A percentile compares a stretch with the other conserved stretches of the same genome.
Evolutionary conservation across 306 rosid genomes (phyloP).

Genomic region (Quercus gilva): DNA sequence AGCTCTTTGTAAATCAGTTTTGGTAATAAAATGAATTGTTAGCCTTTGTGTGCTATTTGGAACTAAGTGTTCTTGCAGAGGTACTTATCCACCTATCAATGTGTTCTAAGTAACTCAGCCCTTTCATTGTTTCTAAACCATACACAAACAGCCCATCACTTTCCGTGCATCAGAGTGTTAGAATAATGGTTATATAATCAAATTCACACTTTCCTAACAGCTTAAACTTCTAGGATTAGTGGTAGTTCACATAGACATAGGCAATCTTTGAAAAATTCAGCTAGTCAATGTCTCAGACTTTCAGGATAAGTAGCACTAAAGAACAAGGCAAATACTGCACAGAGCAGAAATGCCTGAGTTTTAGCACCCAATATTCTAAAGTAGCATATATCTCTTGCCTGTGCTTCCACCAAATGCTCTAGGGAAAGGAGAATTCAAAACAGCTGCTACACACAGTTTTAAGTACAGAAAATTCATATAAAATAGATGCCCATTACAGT

Average conservation of each 20-base stretch:
- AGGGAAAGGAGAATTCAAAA: neutral
- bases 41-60: too few species aligned
- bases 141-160: too few species aligned
- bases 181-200: too few species aligned
- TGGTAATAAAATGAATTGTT: too few species aligned
- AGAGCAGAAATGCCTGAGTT: conserved; percentile 4
- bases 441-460: neutral
- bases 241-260: neutral
- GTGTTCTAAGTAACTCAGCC: too few species aligned
- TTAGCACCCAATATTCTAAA: conserved; percentile 9
- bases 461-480: conserved; percentile 8
- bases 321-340: conserved; percentile 1
- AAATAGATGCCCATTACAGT: conserved; percentile 9
- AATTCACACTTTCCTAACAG: too few species aligned
- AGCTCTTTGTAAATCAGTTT: too few species aligned
- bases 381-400: conserved; percentile 13
- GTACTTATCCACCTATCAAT: too few species aligned
- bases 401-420: conserved; percentile 10
- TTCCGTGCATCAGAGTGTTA: too few species aligned
- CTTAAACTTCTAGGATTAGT: too few species aligned
- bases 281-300: neutral
- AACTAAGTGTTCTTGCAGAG: too few species aligned
- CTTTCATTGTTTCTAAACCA: too few species aligned
- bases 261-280: neutral
- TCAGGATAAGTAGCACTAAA: neutral